Evolutionary conservation across 2,329 filamentous ascomycete species (phyloP).

Genomic region (Hypomyces rosellus): DNA sequence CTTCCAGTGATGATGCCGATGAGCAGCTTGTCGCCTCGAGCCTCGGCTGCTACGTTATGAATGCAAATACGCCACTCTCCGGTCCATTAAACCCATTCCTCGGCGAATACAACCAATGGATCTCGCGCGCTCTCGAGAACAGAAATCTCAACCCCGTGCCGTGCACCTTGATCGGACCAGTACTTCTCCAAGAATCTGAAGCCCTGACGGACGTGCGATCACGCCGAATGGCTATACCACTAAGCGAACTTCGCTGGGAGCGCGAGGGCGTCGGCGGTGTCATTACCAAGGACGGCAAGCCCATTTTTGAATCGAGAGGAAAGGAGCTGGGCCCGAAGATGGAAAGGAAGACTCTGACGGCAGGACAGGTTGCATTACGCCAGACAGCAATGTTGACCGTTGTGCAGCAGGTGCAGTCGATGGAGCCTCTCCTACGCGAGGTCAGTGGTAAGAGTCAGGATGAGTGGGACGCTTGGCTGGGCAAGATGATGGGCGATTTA

Average conservation of each 20-base stretch:
- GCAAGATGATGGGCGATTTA: constrained; percentile 78
- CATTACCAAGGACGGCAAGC: constrained; percentile 54
- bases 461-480: constrained; percentile 88
- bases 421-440: constrained; percentile 78
- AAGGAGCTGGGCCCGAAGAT: constrained; percentile 32
- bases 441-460: constrained; percentile 81
- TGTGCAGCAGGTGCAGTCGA: constrained; percentile 74
- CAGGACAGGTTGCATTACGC: constrained; percentile 66
- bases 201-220: constrained; percentile 61
- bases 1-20: constrained; percentile 35
- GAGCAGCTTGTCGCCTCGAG: constrained; percentile 59
- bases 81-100: constrained; percentile 76
- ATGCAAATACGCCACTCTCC: constrained; percentile 74
- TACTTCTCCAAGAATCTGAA: constrained; percentile 75
- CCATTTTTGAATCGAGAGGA: constrained; percentile 43
- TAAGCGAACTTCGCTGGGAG: constrained; percentile 84
- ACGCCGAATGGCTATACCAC: constrained; percentile 76
- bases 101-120: constrained; percentile 77
- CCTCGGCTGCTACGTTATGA: constrained; percentile 77
- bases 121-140: constrained; percentile 66
- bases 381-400: constrained; percentile 76
- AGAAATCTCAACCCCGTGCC: constrained; percentile 67
- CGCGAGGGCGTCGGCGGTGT: constrained; percentile 62
- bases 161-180: constrained; percentile 69
- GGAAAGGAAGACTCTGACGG: constrained; percentile 49